Base-by-base conservation (phyloP, 345 rosid genomes). In the Noccaea caerulescens region DNA sequence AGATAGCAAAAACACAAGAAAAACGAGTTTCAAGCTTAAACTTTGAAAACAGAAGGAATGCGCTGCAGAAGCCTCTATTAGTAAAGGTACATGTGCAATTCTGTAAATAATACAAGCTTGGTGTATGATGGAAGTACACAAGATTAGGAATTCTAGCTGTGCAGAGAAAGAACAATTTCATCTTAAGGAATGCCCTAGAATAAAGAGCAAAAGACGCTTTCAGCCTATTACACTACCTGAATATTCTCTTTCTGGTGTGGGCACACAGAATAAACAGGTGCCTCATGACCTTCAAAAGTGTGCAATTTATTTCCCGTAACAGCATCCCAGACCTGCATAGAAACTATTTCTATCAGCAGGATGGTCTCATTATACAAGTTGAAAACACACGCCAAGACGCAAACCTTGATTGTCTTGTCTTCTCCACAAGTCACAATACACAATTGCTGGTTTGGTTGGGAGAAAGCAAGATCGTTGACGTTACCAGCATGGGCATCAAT, bases 251-350 rank as follows among this genome's bases (percentile, higher is more conserved):
- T 87, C 57, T 83, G 81, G 60, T 82, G 85, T 8, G 89, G 87
- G 72, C 87, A 87, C 20, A 87, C 84, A 6, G 92, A 87, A 82
- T 82, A 87, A 63, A 86, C 88, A 75, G 91, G 84, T 72, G 88
- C 87, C 53, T 84, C 88, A 76, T 86, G 91, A 57, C 91, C 92
- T 78, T 87, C 87, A 82, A 87, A 87, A n/a, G 78, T 79, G 66
- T 83, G 82, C 72, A 72, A 79, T 73, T 63, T 80, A 66, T 73
- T 59, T 62, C 92, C 89, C 10, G 55, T 77, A 61, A 74, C 78
- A 72, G 89, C 89, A 85, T 85, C 87, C 89, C 89, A 87, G 18
- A 87, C 89, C 92, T 87, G 72, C 46, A 71, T 1, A 63, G 12
- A 23, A 55, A 45, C 0, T 37, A 45, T 44, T 25, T 37, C 53